Base-by-base conservation (phyloP, 2,329 filamentous ascomycete species). In the Monosporascus sp. region DNA sequence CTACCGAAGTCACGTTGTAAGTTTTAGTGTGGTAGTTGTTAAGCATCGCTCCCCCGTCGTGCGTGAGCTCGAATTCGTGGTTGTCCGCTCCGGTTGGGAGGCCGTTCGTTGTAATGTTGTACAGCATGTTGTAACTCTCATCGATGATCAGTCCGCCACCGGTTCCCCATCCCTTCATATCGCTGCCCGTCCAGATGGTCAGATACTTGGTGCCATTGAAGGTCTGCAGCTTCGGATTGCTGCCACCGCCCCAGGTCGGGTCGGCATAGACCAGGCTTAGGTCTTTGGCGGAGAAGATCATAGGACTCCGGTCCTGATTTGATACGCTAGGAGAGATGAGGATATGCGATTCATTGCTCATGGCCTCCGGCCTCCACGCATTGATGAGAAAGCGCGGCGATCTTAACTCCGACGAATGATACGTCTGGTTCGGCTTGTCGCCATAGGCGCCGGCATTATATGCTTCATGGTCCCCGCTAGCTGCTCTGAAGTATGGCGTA, bases 21-120 rank as follows among this genome's bases (percentile, higher is more conserved):
- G 50, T 37, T n/a, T 25, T 52, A 37, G 49, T 20, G 27, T 51
- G 48, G 41, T 53, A 58, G 37, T 48, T 38, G 5, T 49, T 58
- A 24, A 55, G 46, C 25, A 56, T 17, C 11, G 51, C 56, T 2
- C 51, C 53, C 5, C 45, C 48, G 24, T 55, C 41, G n/a, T 51
- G 44, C 15, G 52, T 57, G 38, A 57, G 55, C 9, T 51, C 27
- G 48, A 57, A 57, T 37, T 63, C 55, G 15, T 59, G 55, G n/a
- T 47, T 51, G 50, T 51, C 50, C 17, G 50, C 50, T 25, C 44
- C 44, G 3, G 50, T 51, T 17, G 14, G 37, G 27, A 51, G 35
- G 27, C 37, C 50, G 5, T 39, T 25, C 22, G 50, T 51, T 14
- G 50, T 51, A 20, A 51, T 5, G 27, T 51, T 51, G 50, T 41